Evolutionary conservation across 2,329 filamentous ascomycete species (phyloP).

Genomic region (Scortechinia acanthostroma): DNA sequence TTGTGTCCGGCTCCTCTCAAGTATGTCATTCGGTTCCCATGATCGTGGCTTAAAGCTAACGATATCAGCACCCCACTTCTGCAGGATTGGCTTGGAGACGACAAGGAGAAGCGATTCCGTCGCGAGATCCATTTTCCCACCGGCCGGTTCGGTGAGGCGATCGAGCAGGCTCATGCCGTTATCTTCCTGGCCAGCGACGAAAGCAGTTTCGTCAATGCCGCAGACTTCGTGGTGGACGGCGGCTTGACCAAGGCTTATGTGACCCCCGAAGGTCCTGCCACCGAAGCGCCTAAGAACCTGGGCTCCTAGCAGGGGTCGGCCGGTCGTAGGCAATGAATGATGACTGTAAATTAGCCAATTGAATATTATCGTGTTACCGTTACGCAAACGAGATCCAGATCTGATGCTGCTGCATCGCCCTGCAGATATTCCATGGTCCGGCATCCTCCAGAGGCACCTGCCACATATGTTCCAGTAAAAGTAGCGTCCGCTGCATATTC

Average conservation of each 20-base stretch:
- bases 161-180: slow-evolving; percentile 86
- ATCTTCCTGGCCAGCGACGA: slow-evolving; percentile 83
- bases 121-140: slow-evolving; percentile 85
- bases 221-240: slow-evolving; percentile 90
- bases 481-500: slow-evolving; percentile 32
- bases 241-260: slow-evolving; percentile 92
- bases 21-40: too few relatives aligned
- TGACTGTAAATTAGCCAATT: too few relatives aligned
- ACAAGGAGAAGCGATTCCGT: slow-evolving; percentile 71
- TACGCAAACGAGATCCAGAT: slow-evolving; percentile 40
- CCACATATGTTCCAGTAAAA: slow-evolving; percentile 33
- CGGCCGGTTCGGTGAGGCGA: slow-evolving; percentile 83
- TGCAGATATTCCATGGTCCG: slow-evolving; percentile 32
- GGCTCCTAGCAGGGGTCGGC: too few relatives aligned
- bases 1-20: slow-evolving; percentile 87
- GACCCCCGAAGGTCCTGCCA: slow-evolving; percentile 52
- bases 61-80: slow-evolving; percentile 66
- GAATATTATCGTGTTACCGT: too few relatives aligned
- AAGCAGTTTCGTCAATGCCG: slow-evolving; percentile 76
- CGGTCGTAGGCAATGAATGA: too few relatives aligned
- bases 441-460: slow-evolving; percentile 16
- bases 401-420: slow-evolving; percentile 33
- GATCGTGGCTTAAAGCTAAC: slow-evolving; percentile 1
- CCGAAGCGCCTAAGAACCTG: slow-evolving; percentile 46
- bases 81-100: slow-evolving; percentile 89